Evolutionary conservation across 148 eudicot species (phyloP).

Genomic region (Chenopodium album): DNA sequence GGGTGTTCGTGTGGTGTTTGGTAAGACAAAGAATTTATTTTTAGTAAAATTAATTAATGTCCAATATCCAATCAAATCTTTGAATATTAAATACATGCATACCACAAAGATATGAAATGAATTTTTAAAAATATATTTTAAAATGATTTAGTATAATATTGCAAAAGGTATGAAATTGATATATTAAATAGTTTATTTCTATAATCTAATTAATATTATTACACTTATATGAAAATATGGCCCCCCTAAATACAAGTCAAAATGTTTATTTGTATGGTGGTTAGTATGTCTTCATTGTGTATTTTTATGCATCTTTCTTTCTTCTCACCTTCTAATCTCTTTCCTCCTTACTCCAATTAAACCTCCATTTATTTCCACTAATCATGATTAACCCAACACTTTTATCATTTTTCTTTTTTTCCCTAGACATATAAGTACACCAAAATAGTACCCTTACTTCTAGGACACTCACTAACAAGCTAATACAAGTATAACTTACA

Average conservation of each 20-base stretch:
- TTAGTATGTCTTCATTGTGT: constrained; percentile 22
- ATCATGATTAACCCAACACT: constrained; percentile 9
- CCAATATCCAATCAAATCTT: constrained; percentile 27
- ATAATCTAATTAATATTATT: background rate
- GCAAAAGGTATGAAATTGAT: background rate
- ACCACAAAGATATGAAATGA: constrained; percentile 18
- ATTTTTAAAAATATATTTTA: background rate
- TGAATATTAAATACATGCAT: constrained; percentile 8
- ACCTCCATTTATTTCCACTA: constrained; percentile 18
- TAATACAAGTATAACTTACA: too few species aligned
- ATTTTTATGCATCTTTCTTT: constrained; percentile 22
- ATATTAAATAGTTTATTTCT: too few species aligned
- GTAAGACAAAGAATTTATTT: constrained; percentile 18
- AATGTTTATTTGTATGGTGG: constrained; percentile 31
- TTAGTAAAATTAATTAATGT: constrained; percentile 17
- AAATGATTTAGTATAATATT: background rate
- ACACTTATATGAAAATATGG: background rate
- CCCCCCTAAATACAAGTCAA: constrained; percentile 26
- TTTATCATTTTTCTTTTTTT: background rate
- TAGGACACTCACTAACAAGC: background rate
- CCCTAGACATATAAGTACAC: constrained; percentile 15
- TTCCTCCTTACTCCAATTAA: constrained; percentile 23
- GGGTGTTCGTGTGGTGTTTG: constrained; percentile 39
- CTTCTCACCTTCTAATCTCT: constrained; percentile 32
- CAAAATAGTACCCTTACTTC: constrained; percentile 2